phyloP scores from a whole-genome alignment of 2,329 filamentous ascomycete genomes.

The Fusarium robinianum region DNA sequence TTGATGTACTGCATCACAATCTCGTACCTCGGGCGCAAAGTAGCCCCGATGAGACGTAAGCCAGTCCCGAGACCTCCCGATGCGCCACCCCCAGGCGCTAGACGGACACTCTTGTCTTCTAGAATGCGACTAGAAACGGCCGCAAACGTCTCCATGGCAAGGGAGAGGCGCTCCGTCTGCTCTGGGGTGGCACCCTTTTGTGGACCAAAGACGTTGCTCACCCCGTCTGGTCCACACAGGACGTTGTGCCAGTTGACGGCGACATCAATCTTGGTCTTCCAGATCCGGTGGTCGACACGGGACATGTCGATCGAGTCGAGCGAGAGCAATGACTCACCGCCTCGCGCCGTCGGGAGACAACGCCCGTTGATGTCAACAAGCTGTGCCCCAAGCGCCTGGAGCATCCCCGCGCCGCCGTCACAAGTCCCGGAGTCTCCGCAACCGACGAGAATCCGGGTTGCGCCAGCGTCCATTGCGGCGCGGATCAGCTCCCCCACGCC shows the following conservation, averaged over 20 bases:
- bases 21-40: conserved; percentile 52
- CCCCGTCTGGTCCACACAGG: conserved; percentile 53
- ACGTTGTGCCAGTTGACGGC: conserved; percentile 58
- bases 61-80: conserved; percentile 58
- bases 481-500: conserved; percentile 55
- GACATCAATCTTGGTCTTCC: conserved; percentile 48
- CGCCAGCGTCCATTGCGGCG: conserved; percentile 52
- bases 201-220: conserved; percentile 55
- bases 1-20: conserved; percentile 56
- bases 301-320: conserved; percentile 48
- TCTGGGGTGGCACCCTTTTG: conserved; percentile 54
- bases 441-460: conserved; percentile 52
- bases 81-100: conserved; percentile 52
- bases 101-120: conserved; percentile 41
- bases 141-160: conserved; percentile 50
- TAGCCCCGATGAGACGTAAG: conserved; percentile 53
- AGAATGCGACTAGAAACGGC: conserved; percentile 41
- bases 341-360: conserved; percentile 45
- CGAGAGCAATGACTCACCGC: conserved; percentile 46
- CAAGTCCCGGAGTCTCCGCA: conserved; percentile 60
- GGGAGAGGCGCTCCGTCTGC: conserved; percentile 49
- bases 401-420: conserved; percentile 58
- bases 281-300: conserved; percentile 39
- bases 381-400: conserved; percentile 55
- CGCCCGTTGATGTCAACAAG: conserved; percentile 46